Evolutionary conservation across 2,329 filamentous ascomycete species (phyloP), one percentile per base, ranked within the genome.

Genomic region (Fusarium tuaranense): DNA sequence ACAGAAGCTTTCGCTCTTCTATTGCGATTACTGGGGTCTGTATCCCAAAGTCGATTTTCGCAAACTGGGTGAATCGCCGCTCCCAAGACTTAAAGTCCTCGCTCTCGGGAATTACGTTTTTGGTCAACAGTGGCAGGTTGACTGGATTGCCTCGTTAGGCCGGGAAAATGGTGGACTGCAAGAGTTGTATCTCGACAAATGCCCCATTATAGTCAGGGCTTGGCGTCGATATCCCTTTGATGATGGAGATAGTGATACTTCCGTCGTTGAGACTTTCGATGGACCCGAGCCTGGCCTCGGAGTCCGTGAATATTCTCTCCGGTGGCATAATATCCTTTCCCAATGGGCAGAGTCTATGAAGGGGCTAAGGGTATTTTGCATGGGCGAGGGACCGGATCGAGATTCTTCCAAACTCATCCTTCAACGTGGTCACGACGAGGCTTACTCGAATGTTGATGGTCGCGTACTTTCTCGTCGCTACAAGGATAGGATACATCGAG

Each of bases 181-280:
- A 13, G 80, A 84, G 44, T 73, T 88, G 1, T 82, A 84, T 16
- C 78, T 88, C 0, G 85, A 87, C 53, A 78, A 85, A 63, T 88
- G 86, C 63, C 78, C 82, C 1, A 84, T 86, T 20, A 46, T 82
- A 0, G 64, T 57, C 7, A 34, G 9, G 10, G 32, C 65, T 41
- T 20, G 9, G 2, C 61, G 53, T 10, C 2, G 18, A 8, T 25
- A 30, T 18, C 39, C 46, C 16, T 13, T 59, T 4, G 57, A 60
- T 4, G 22, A 12, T 18, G 6, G 16, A 3, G 48, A 63, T 14
- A 61, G 22, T 60, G 57, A 36, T 18, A 44, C 65, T n/a, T 58
- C 65, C 16, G 25, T 25, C 22, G 5, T 14, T 6, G 27, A 27
- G 14, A 30, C 16, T 6, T 41, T 65, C 14, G 13, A 58, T 10